Evolutionary conservation across 2,329 filamentous ascomycete species (phyloP), one percentile per base, ranked within the genome.

Genomic region (Claviceps sp.): DNA sequence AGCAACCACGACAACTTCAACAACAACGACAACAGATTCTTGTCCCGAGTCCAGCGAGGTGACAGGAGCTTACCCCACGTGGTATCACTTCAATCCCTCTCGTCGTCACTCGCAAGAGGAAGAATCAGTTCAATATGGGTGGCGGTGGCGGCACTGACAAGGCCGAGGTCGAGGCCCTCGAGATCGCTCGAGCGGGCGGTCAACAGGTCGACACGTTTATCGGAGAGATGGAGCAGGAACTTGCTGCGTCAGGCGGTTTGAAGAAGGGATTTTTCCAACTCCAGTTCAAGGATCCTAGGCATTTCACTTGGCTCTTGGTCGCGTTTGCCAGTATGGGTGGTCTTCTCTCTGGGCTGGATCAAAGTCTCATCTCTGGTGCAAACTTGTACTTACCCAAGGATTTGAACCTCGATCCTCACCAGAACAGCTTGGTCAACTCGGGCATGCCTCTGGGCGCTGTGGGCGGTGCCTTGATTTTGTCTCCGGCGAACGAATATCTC

Each of bases 251-350:
- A 2, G 65, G 63, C 1, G 65, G 65, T 8, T 57, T 64, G 1
- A 61, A 64, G 23, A 66, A 60, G 26, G 65, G 69, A 40, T 68
- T 72, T 55, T 79, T 80, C 60, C 70, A 82, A 42, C 55, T 83
- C 44, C 66, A 76, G 38, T 80, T 85, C 66, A 72, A 71, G 49
- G 75, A 85, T 62, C 80, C 82, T 0, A 77, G 80, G 60, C 61
- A 66, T 51, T 88, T 86, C 63, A 87, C 83, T 26, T 84, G 76
- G 70, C 66, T 84, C 16, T 72, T 86, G 14, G 81, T 85, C 45
- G 79, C 74, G 1, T 87, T 87, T 58, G 83, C 83, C n/a, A 84
- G 80, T 16, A 85, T 87, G 80, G 83, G 84, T 48, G 84, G 84
- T 62, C 69, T 88, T 22, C 75, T 87, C 0, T 85, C 81, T 1